A percentile compares a stretch with the other conserved stretches of the same genome.
Evolutionary conservation across 169 alveolate species (phyloP).

Genomic region (Cryptosporidium muris): DNA sequence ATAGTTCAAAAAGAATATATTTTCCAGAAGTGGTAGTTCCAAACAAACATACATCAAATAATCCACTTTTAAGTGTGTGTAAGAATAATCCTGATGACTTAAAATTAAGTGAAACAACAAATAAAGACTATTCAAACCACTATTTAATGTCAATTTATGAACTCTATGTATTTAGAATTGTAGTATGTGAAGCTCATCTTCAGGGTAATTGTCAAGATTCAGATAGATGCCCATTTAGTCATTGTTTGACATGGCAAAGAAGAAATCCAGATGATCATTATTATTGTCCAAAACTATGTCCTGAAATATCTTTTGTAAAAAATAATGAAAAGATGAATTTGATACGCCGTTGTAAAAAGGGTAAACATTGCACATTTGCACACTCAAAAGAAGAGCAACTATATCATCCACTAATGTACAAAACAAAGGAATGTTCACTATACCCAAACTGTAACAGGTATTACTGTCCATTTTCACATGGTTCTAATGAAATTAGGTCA

Average conservation of each 20-base stretch:
- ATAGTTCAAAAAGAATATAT: too few relatives aligned
- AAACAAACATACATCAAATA: too few relatives aligned
- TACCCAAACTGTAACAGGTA: conserved; percentile 75
- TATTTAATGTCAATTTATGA: conserved; percentile 73
- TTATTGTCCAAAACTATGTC: conserved; percentile 78
- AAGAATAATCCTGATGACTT: background rate
- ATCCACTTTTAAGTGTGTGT: too few relatives aligned
- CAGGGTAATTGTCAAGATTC: conserved; percentile 81
- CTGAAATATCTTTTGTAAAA: conserved; percentile 75
- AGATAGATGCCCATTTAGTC: conserved; percentile 86
- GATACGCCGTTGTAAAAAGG: conserved; percentile 76
- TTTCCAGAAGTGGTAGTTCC: too few relatives aligned
- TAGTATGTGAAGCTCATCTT: conserved; percentile 83
- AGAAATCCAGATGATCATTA: conserved; percentile 80
- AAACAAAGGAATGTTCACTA: conserved; percentile 73
- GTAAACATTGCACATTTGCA: conserved; percentile 76
- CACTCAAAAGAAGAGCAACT: conserved; percentile 79
- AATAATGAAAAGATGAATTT: conserved; percentile 77
- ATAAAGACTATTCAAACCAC: conserved; percentile 16
- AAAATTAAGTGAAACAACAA: background rate
- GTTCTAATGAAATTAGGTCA: conserved; percentile 67
- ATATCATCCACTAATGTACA: conserved; percentile 78
- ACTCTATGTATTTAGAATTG: conserved; percentile 83
- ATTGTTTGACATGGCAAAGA: conserved; percentile 88
- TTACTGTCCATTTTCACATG: conserved; percentile 79